phyloP scores from a whole-genome alignment of 2,329 filamentous ascomycete genomes.

The Clonostachys byssicola region DNA sequence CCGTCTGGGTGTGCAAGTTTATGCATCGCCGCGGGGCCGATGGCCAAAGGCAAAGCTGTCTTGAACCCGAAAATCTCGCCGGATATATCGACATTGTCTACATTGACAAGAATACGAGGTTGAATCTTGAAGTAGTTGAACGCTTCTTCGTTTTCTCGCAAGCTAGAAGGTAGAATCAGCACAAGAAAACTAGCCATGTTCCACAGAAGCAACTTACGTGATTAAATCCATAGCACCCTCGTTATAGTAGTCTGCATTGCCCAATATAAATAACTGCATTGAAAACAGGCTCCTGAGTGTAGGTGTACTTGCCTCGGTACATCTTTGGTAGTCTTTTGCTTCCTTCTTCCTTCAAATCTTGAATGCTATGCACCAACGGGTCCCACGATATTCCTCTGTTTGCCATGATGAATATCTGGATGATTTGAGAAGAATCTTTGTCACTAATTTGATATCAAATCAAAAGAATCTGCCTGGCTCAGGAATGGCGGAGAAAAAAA shows the following conservation, averaged over 20 bases:
- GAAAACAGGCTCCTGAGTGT: too few species aligned
- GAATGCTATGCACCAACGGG: conserved; percentile 5
- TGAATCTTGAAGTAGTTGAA: conserved; percentile 43
- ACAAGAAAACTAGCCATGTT: neutral
- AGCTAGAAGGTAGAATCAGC: neutral
- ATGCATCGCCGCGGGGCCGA: conserved; percentile 49
- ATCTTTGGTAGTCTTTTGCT: neutral
- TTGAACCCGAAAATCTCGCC: conserved; percentile 37
- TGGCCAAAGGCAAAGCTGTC: conserved; percentile 45
- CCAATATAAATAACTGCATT: too few species aligned
- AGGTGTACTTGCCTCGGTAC: neutral
- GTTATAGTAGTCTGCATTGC: conserved; percentile 40
- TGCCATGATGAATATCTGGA: conserved; percentile 1
- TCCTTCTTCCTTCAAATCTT: neutral
- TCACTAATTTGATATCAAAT: too few species aligned
- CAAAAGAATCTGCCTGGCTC: too few species aligned
- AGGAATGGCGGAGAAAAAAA: too few species aligned
- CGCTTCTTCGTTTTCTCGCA: conserved; percentile 46
- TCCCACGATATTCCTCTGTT: conserved; percentile 3
- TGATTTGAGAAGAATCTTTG: too few species aligned
- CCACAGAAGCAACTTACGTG: conserved; percentile 1
- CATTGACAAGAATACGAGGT: conserved; percentile 37
- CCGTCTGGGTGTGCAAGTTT: conserved; percentile 46
- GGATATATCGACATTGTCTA: conserved; percentile 26
- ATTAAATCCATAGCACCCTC: conserved; percentile 48